Evolutionary conservation across 2,329 filamentous ascomycete genomes (phyloP).

Genomic region (Hymenoscyphus fructigenus): DNA sequence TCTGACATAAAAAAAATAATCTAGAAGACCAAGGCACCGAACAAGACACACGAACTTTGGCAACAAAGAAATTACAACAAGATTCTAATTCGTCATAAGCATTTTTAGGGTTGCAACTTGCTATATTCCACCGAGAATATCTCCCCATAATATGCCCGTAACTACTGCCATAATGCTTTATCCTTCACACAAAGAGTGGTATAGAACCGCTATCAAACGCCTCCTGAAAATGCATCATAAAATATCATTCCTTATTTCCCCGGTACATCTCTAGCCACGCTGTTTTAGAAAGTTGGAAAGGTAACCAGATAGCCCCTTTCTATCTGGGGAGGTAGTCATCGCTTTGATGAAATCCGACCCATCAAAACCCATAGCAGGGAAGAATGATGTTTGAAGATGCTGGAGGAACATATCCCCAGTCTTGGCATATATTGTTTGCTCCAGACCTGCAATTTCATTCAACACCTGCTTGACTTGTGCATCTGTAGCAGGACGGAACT

Average conservation of each 20-base stretch:
- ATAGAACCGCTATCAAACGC: conserved; percentile 10
- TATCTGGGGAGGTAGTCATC: conserved; percentile 58
- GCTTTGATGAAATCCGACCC: conserved; percentile 58
- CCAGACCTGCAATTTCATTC: conserved; percentile 80
- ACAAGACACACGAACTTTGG: background rate
- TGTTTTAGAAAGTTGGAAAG: conserved; percentile 56
- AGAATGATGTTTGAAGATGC: conserved; percentile 62
- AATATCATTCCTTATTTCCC: conserved; percentile 5
- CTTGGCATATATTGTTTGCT: conserved; percentile 88
- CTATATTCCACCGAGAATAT: conserved; percentile 3
- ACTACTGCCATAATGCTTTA: conserved; percentile 1
- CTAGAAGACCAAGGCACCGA: background rate
- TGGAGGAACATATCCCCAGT: conserved; percentile 79
- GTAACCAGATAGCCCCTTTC: conserved; percentile 64
- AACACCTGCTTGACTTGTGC: conserved; percentile 87
- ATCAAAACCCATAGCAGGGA: conserved; percentile 64
- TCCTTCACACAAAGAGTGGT: conserved; percentile 7
- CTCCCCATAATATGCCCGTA: background rate
- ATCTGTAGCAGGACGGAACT: conserved; percentile 77
- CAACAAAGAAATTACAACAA: background rate
- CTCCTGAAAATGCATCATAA: conserved; percentile 9
- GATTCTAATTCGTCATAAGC: background rate
- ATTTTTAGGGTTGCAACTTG: background rate
- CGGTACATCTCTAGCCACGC: conserved; percentile 19
- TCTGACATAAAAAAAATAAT: background rate